Evolutionary conservation across 352 stramenopile species (phyloP), one percentile per base, ranked within the genome.

Genomic region (Phytophthora pisi): DNA sequence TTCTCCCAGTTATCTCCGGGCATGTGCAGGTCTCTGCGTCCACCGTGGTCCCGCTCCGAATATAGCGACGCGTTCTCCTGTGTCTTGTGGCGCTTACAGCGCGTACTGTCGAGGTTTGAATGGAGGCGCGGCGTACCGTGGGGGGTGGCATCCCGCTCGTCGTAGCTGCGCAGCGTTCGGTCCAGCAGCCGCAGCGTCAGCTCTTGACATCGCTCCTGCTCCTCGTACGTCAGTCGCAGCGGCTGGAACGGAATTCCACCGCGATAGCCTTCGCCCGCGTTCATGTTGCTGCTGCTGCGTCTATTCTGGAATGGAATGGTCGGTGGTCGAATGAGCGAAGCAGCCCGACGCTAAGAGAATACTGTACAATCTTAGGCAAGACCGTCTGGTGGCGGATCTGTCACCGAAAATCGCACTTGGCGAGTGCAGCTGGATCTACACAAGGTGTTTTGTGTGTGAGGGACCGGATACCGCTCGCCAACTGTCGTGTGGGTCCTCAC

Each of bases 141-240:
- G 30, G 70, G 51, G 40, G 61, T 55, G 15, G 13, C 36, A 15
- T 57, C 55, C 24, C 74, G 73, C 30, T 71, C 57, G 55, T 81
- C 73, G 50, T 81, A 74, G 49, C 74, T 68, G 42, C 58, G 43
- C 9, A 82, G 43, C 24, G 72, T 78, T 13, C 75, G 64, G 28
- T 71, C 63, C 43, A 82, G 57, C 38, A 80, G 57, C 38, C 70
- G 64, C 56, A 78, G 50, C 30, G 72, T 74, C 28, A 82, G 66
- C 18, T 74, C 72, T 45, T 82, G 72, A 13, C 64, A 80, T 57
- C 67, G 61, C 36, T 82, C 60, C 61, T 82, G 60, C 51, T 82
- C 67, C 13, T 71, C 74, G 8, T 40, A 49, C 0, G 62, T 71
- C 28, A 86, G 58, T 60, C 70, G 64, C 24, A 84, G 28, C 18